phyloP scores from a whole-genome alignment of 441 rosid genomes.

The Adansonia grandidieri region DNA sequence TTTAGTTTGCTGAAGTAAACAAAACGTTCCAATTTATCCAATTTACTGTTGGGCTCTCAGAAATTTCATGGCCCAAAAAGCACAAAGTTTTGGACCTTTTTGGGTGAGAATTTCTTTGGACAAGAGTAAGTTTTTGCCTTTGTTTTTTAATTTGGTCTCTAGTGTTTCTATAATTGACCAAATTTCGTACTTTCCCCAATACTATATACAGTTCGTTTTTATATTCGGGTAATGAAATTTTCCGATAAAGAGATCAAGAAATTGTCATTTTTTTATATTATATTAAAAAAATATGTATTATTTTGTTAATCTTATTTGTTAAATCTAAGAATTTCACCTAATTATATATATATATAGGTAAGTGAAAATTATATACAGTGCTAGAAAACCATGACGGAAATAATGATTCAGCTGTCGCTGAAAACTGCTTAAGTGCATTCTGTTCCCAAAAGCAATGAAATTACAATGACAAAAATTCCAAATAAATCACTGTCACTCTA shows the following conservation, averaged over 20 bases:
- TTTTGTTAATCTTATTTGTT: too few species aligned
- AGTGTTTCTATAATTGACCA: neutral
- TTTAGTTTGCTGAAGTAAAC: neutral
- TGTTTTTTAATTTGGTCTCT: neutral
- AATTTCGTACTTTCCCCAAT: neutral
- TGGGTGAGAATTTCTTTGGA: neutral
- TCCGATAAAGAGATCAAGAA: too few species aligned
- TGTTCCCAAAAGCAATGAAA: neutral
- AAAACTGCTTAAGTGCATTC: neutral
- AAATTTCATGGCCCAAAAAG: neutral
- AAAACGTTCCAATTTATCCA: neutral
- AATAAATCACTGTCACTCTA: neutral
- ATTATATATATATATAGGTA: too few species aligned
- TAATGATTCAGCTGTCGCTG: slow-evolving; percentile 12
- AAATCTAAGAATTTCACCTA: too few species aligned
- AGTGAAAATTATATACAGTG: too few species aligned
- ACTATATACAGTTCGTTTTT: neutral
- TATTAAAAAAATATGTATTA: too few species aligned
- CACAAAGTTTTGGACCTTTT: neutral
- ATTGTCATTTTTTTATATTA: too few species aligned
- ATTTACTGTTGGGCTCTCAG: neutral
- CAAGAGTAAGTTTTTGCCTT: neutral
- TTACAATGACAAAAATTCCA: slow-evolving; percentile 9
- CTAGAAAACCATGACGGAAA: neutral
- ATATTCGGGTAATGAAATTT: too few species aligned